Evolutionary conservation across 2,329 filamentous ascomycete species (phyloP).

Genomic region (Colletotrichum sp.): DNA sequence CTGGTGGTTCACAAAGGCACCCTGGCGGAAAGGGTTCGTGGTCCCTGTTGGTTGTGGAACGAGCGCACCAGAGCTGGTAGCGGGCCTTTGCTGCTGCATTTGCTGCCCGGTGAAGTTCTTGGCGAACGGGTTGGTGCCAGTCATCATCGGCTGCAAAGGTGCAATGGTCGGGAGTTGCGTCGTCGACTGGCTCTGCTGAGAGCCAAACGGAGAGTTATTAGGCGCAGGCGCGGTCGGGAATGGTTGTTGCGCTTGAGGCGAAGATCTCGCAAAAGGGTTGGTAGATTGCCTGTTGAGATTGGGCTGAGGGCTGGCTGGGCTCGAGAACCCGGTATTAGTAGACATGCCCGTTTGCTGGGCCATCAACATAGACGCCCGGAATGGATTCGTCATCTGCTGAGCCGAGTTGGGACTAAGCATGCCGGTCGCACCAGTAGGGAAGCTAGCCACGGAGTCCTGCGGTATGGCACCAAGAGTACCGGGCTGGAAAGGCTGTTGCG

Average conservation of each 20-base stretch:
- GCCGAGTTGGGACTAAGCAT: constrained; percentile 46
- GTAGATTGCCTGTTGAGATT: constrained; percentile 67
- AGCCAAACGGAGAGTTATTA: constrained; percentile 47
- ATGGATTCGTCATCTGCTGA: constrained; percentile 83
- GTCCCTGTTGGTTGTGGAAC: constrained; percentile 82
- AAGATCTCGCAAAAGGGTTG: constrained; percentile 83
- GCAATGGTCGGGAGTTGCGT: constrained; percentile 32
- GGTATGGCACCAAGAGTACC: constrained; percentile 60
- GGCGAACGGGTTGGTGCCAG: constrained; percentile 66
- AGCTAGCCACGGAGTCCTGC: constrained; percentile 58
- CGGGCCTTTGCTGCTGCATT: constrained; percentile 46
- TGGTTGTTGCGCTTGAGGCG: constrained; percentile 29
- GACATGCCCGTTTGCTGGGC: constrained; percentile 57
- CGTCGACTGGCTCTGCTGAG: constrained; percentile 35
- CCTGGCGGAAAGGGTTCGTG: constrained; percentile 95
- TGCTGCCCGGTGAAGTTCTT: constrained; percentile 42
- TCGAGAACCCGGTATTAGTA: constrained; percentile 43
- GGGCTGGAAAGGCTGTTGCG: constrained; percentile 51
- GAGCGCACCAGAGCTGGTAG: constrained; percentile 54
- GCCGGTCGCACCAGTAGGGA: constrained; percentile 50
- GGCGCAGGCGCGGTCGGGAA: constrained; percentile 36
- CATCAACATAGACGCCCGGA: constrained; percentile 87
- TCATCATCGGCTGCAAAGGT: constrained; percentile 53
- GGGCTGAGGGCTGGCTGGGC: constrained; percentile 40
- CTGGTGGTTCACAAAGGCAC: constrained; percentile 85